phyloP scores from a whole-genome alignment of 2,329 filamentous ascomycete species.

The Talaromyces sp. region DNA sequence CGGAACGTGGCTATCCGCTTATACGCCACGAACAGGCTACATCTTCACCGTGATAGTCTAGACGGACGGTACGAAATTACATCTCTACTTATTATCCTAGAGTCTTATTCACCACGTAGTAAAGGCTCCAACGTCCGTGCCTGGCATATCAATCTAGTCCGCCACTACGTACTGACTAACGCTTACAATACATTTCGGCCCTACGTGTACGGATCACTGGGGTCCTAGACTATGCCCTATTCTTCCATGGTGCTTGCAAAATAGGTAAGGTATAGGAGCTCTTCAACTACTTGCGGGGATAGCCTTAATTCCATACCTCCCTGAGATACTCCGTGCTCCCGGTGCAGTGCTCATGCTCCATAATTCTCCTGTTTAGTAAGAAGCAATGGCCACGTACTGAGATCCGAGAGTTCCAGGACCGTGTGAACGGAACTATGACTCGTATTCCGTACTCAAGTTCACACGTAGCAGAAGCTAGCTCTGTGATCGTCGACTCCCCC shows the following conservation, averaged over 20 bases:
- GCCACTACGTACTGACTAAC: constrained; percentile 1
- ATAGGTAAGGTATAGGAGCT: not conserved
- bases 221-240: not conserved
- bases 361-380: not conserved
- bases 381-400: not conserved
- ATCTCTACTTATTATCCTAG: not conserved
- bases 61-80: not conserved
- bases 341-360: not conserved
- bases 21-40: not conserved
- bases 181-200: constrained; percentile 18
- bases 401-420: not conserved
- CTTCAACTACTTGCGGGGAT: not conserved
- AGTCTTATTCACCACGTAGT: not conserved
- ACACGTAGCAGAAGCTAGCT: not conserved
- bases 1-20: not conserved
- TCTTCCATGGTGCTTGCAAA: not conserved
- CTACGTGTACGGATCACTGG: constrained; percentile 6
- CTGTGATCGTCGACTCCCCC: not conserved
- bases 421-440: not conserved
- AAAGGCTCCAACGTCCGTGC: not conserved
- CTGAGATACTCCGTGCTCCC: not conserved
- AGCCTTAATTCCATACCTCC: not conserved
- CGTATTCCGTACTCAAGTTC: not conserved
- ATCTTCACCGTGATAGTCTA: not conserved
- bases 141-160: not conserved